These are phyloP conservation scores for Cyclotella baltica DNA, from an alignment of 108 stramenopile genomes.

Conservation along the genomic window DNA sequence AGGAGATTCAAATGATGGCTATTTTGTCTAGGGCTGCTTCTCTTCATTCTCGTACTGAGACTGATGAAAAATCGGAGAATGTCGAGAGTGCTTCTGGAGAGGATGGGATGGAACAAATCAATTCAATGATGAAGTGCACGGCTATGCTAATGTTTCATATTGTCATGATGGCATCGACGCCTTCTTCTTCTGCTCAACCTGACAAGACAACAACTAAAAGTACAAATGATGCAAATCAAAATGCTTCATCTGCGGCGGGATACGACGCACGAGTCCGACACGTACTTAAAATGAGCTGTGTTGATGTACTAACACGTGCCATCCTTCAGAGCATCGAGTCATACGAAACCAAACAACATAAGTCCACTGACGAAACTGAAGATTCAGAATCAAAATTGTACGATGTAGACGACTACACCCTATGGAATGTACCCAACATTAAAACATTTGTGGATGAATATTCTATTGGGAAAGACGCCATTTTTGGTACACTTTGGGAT, in stretches of 20 bases:
- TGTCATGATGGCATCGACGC: constrained; percentile 45
- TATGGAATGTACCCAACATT: constrained; percentile 40
- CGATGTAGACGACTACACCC: constrained; percentile 38
- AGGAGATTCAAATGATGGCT: constrained; percentile 58
- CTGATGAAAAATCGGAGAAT: neutral
- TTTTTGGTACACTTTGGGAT: constrained; percentile 42
- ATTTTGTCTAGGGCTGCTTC: constrained; percentile 47
- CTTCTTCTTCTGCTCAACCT: neutral
- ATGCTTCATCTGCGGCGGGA: constrained; percentile 22
- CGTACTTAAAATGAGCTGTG: constrained; percentile 61
- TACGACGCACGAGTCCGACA: constrained; percentile 68
- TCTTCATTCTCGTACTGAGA: constrained; percentile 7
- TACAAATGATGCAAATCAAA: neutral
- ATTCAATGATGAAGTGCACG: constrained; percentile 53
- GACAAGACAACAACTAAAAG: neutral
- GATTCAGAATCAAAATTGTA: constrained; percentile 21
- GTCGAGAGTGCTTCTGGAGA: neutral
- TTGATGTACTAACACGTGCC: constrained; percentile 46
- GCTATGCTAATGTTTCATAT: constrained; percentile 55
- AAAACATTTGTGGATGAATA: constrained; percentile 40
- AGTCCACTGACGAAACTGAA: neutral
- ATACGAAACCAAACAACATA: constrained; percentile 8
- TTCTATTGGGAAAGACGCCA: constrained; percentile 44
- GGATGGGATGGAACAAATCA: constrained; percentile 51
- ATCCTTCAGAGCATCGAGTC: constrained; percentile 39